Conservation (phyloP, 306 rosid genomes). For the Morella rubra region DNA sequence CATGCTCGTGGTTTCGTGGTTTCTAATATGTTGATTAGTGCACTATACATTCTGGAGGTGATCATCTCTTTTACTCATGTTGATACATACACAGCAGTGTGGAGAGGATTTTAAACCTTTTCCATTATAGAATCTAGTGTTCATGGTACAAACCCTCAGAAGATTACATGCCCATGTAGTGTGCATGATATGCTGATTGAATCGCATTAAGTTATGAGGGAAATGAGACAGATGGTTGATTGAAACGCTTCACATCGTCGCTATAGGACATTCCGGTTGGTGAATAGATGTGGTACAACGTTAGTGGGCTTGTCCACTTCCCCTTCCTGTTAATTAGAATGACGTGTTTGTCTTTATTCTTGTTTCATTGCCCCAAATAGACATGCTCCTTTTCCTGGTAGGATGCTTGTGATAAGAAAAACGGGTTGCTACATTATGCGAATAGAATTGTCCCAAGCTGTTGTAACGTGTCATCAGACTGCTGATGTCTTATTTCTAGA, state of each 20-base stretch:
- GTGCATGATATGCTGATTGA: background rate
- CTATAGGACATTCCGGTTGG: background rate
- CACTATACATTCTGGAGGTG: background rate
- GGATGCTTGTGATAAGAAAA: background rate
- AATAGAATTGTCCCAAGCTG: background rate
- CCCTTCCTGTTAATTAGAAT: background rate
- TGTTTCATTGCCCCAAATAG: background rate
- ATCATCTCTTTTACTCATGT: background rate
- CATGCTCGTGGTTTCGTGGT: background rate
- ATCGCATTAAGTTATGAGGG: background rate
- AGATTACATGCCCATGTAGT: background rate
- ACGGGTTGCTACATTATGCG: background rate
- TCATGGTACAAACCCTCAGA: no score
- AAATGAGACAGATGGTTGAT: background rate
- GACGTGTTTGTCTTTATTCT: background rate
- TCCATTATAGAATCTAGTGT: background rate
- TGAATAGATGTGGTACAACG: background rate
- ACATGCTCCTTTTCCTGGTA: background rate
- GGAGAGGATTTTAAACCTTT: background rate
- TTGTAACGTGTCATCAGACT: background rate
- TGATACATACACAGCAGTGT: background rate
- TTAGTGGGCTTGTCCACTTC: background rate
- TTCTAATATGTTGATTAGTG: background rate
- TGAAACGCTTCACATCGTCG: background rate
- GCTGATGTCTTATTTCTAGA: background rate